phyloP scores from a whole-genome alignment of 345 rosid species.

The Rhodomyrtus tomentosa region DNA sequence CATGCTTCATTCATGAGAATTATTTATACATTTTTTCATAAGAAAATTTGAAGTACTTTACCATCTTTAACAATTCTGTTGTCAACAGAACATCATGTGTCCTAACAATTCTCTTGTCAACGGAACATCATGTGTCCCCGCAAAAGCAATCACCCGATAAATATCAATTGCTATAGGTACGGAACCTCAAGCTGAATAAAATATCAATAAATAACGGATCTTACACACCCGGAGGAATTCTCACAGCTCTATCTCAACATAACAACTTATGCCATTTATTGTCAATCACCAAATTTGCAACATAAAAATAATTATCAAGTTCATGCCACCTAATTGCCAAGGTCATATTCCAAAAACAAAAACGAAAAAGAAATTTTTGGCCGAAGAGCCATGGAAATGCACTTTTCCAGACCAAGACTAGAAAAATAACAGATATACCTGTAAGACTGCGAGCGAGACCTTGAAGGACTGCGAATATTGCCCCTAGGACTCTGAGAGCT shows the following conservation, averaged over 20 bases:
- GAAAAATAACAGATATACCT: slow-evolving; percentile 22
- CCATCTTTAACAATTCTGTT: background rate
- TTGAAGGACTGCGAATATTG: slow-evolving; percentile 25
- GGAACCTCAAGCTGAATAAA: background rate
- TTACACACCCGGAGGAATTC: background rate
- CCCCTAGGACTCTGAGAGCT: slow-evolving; percentile 39
- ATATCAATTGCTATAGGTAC: background rate
- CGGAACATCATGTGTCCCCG: background rate
- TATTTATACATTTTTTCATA: background rate
- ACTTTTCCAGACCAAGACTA: background rate
- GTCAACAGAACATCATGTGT: background rate
- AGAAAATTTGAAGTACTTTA: background rate
- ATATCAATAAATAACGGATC: background rate
- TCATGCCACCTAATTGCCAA: background rate
- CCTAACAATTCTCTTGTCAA: background rate
- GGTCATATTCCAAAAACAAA: background rate
- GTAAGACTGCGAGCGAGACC: slow-evolving; percentile 38
- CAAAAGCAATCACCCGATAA: background rate
- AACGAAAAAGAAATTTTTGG: background rate
- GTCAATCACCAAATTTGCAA: background rate
- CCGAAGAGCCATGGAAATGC: background rate
- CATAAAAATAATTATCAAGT: background rate
- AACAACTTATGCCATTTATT: background rate
- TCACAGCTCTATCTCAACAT: background rate
- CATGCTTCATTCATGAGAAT: background rate